Percentiles rank a stretch among this genome's conserved stretches.
These are phyloP conservation scores for Pseudopithomyces chartarum DNA, from an alignment of 2,329 filamentous ascomycete genomes.

Conservation along the genomic window DNA sequence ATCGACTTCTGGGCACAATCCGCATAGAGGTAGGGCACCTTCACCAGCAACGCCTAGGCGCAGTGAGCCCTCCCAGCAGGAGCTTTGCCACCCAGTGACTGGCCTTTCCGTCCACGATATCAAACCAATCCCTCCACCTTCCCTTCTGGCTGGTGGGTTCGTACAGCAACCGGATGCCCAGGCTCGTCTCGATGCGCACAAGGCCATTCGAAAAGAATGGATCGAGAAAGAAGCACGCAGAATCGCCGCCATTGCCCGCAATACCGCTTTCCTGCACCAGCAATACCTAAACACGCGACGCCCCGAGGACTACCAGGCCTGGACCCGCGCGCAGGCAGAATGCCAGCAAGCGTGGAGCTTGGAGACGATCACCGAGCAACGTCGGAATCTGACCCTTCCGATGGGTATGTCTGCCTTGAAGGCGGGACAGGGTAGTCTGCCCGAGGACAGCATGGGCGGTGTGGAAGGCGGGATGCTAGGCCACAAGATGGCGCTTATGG, in stretches of 20 bases:
- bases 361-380: constrained; percentile 19
- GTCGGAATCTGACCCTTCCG: constrained; percentile 22
- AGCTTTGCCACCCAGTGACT: background rate
- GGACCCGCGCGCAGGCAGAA: background rate
- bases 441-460: constrained; percentile 4
- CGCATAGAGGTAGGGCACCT: background rate
- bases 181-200: constrained; percentile 10
- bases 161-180: background rate
- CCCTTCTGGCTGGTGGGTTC: background rate
- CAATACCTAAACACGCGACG: constrained; percentile 1
- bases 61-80: background rate
- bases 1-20: background rate
- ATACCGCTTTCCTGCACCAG: background rate
- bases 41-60: background rate
- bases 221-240: constrained; percentile 15
- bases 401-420: constrained; percentile 17
- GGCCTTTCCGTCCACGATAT: background rate
- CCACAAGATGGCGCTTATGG: constrained; percentile 25
- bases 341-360: constrained; percentile 12
- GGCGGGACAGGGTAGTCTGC: background rate
- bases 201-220: constrained; percentile 18
- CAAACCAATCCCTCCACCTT: background rate
- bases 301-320: constrained; percentile 2
- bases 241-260: constrained; percentile 12
- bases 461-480: constrained; percentile 16